These are phyloP conservation scores for Bondarzewia mesenterica DNA, from an alignment of 1,284 basidiomycete species.

Conservation along the genomic window DNA sequence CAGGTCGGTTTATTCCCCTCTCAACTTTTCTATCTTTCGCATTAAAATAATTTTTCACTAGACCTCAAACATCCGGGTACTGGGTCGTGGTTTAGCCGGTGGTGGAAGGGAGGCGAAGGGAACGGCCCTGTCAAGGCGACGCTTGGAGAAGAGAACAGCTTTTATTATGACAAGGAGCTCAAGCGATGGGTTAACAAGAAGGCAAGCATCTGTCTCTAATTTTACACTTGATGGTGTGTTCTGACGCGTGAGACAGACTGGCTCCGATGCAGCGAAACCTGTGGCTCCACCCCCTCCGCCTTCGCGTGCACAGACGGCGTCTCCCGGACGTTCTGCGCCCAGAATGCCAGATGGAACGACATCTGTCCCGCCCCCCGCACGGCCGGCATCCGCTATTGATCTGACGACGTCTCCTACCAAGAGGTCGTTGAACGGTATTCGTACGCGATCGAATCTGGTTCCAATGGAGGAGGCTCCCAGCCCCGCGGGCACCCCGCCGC, in stretches of 20 bases:
- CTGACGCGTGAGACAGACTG: conserved; percentile 33
- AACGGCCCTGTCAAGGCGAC: conserved; percentile 86
- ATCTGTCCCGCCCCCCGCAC: conserved; percentile 35
- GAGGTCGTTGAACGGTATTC: conserved; percentile 29
- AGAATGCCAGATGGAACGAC: conserved; percentile 18
- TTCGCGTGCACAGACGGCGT: conserved; percentile 72
- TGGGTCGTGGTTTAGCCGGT: conserved; percentile 75
- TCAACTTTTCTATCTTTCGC: not conserved
- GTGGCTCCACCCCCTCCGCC: conserved; percentile 58
- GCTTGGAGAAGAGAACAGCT: conserved; percentile 85
- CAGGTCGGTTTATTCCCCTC: conserved; percentile 14
- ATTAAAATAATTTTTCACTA: not conserved
- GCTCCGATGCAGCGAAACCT: conserved; percentile 38
- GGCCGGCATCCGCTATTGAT: conserved; percentile 58
- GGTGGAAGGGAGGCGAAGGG: conserved; percentile 56
- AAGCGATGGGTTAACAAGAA: conserved; percentile 97
- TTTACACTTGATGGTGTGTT: conserved; percentile 8
- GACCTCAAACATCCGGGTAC: conserved; percentile 24
- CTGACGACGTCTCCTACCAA: conserved; percentile 40
- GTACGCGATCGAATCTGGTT: conserved; percentile 58
- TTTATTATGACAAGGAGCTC: conserved; percentile 91
- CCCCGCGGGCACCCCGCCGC: conserved; percentile 26
- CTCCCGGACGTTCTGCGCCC: conserved; percentile 44
- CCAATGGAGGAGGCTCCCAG: conserved; percentile 36
- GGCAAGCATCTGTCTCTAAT: conserved; percentile 34